Conservation (phyloP, 805 yeast species). For the Danielia oregonensis region DNA sequence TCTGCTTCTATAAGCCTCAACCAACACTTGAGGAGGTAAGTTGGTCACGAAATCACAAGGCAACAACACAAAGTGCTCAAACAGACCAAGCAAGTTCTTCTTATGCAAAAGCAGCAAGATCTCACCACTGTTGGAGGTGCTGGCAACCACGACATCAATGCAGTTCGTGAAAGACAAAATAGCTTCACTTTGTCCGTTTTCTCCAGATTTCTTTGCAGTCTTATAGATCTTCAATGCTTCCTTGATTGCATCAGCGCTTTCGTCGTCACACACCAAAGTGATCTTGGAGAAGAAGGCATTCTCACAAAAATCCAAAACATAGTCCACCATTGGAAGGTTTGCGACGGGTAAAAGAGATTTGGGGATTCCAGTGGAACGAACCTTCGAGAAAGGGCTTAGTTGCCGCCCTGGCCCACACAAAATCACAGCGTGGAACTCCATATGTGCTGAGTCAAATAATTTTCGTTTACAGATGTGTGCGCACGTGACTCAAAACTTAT, state of each 20-base stretch:
- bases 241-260: conserved; percentile 44
- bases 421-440: conserved; percentile 92
- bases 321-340: conserved; percentile 81
- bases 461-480: conserved; percentile 1
- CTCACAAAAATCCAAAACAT: conserved; percentile 91
- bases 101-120: conserved; percentile 48
- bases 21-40: conserved; percentile 82
- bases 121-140: conserved; percentile 52
- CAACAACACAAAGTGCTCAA: conserved; percentile 58
- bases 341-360: conserved; percentile 90
- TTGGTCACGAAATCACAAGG: conserved; percentile 96
- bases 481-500: neutral
- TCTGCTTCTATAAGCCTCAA: conserved; percentile 78
- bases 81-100: conserved; percentile 34
- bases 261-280: conserved; percentile 56
- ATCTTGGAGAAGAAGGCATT: conserved; percentile 72
- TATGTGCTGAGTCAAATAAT: conserved; percentile 22
- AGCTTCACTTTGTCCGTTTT: conserved; percentile 11
- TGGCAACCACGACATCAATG: conserved; percentile 21
- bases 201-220: conserved; percentile 27
- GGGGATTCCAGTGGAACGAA: conserved; percentile 60
- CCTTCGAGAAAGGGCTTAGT: conserved; percentile 67
- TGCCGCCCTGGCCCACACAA: conserved; percentile 82
- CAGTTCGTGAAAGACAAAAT: conserved; percentile 15
- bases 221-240: conserved; percentile 48